Evolutionary conservation across 2,329 filamentous ascomycete genomes (phyloP), one percentile per base, ranked within the genome.

Genomic region (Colletotrichum echinochloae): DNA sequence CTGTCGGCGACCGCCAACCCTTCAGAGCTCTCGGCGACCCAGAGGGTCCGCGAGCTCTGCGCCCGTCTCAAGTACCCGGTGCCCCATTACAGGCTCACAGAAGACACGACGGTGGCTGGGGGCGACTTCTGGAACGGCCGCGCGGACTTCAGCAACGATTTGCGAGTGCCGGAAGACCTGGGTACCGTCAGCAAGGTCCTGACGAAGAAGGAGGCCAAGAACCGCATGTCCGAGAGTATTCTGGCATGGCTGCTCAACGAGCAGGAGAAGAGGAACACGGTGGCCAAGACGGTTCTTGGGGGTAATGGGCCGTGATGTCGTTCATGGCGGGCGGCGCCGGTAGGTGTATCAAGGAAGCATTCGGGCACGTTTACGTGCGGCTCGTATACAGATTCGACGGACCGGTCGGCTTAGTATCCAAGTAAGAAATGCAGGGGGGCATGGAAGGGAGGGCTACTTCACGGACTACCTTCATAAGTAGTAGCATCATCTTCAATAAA

Each of bases 171-270:
- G 0, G 61, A 73, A 1, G 74, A 72, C 3, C 60, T 84, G 0
- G 81, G 81, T 3, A 37, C 73, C 7, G 80, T 86, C 18, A 14
- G n/a, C n/a, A 74, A 78, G 6, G 75, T 83, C 11, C 75, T 76
- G 5, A 79, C 81, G 3, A 80, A 78, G 73, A 78, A 76, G 52
- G 69, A 75, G 12, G 78, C 83, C 1, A 82, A 77, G 73, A 77
- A 82, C 70, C 76, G 75, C 64, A 75, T 87, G 4, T 83, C 84
- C 0, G 78, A 81, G 72, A 72, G 74, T 39, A 74, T 87, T 3
- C 72, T 86, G 18, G 71, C 46, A 7, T 81, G 79, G 75, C 70
- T 88, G 37, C 37, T 74, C 16, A 18, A 16, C 16, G 28, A 49
- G 57, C 51, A 59, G 14, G 64, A 76, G 63, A 72, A 74, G 51